Evolutionary conservation across 2,329 filamentous ascomycete genomes (phyloP).

Genomic region (Fonsecaea erecta): DNA sequence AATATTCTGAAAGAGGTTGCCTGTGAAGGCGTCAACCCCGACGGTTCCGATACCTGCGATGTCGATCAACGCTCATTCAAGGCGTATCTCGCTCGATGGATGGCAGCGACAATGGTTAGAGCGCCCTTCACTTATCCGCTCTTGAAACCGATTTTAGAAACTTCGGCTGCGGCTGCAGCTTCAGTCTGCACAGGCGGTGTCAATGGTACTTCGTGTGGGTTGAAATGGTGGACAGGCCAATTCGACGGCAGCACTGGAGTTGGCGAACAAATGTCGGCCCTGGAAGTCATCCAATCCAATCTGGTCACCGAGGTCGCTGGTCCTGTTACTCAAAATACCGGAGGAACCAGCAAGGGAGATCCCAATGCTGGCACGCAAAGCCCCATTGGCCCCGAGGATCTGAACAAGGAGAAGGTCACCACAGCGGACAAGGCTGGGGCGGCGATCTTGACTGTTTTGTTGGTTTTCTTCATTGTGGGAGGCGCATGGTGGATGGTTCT

Average conservation of each 20-base stretch:
- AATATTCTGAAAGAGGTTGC: constrained; percentile 64
- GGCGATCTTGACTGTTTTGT: constrained; percentile 41
- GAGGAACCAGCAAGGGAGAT: constrained; percentile 62
- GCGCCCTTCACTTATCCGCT: constrained; percentile 60
- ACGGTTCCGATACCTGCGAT: constrained; percentile 55
- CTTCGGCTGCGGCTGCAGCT: constrained; percentile 61
- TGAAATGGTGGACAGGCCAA: constrained; percentile 46
- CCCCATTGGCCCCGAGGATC: constrained; percentile 32
- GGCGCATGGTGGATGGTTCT: constrained; percentile 38
- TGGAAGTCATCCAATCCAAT: constrained; percentile 66
- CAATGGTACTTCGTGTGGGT: constrained; percentile 50
- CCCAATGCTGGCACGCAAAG: constrained; percentile 47
- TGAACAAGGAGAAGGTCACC: constrained; percentile 38
- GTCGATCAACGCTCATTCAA: constrained; percentile 70
- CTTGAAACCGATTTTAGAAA: constrained; percentile 59
- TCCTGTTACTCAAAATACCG: constrained; percentile 54
- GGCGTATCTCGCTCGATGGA: constrained; percentile 66
- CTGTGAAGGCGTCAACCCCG: constrained; percentile 56
- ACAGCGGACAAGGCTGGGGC: constrained; percentile 47
- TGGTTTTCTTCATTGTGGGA: constrained; percentile 35
- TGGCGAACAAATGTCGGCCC: constrained; percentile 48
- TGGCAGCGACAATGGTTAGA: constrained; percentile 61
- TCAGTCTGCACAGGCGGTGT: constrained; percentile 57
- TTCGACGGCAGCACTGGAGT: constrained; percentile 47
- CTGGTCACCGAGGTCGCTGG: constrained; percentile 47